phyloP scores from a whole-genome alignment of 208 protist species.

The Phytomonas francai region DNA sequence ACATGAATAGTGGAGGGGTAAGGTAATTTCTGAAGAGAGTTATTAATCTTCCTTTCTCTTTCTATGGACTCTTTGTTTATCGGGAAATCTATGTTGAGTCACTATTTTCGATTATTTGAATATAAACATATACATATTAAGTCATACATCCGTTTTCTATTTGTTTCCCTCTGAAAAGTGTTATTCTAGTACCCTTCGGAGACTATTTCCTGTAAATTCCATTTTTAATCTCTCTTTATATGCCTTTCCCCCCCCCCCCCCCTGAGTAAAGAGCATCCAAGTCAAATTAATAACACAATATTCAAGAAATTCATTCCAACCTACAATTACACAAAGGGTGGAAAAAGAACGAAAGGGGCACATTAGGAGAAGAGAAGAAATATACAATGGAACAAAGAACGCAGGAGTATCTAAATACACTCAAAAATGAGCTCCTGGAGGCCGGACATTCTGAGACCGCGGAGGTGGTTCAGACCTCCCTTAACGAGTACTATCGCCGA shows the following conservation, averaged over 20 bases:
- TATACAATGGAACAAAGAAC: conserved; percentile 26
- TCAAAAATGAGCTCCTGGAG: conserved; percentile 27
- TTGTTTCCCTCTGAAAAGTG: background rate
- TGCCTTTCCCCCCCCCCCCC: too few species aligned
- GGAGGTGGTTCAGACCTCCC: conserved; percentile 24
- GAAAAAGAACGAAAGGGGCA: background rate
- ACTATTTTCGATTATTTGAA: conserved; percentile 2
- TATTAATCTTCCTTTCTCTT: background rate
- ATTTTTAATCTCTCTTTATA: background rate
- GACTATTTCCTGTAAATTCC: background rate
- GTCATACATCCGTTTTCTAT: conserved; percentile 1
- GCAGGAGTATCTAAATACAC: conserved; percentile 31
- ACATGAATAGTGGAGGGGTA: background rate
- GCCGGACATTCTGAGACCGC: conserved; percentile 28
- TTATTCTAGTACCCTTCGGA: background rate
- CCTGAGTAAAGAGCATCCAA: background rate
- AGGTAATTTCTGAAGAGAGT: background rate
- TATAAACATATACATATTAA: background rate
- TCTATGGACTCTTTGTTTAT: background rate
- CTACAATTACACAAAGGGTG: conserved; percentile 1
- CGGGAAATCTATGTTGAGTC: background rate
- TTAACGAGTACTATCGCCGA: conserved; percentile 28
- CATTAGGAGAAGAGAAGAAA: conserved; percentile 2
- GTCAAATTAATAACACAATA: conserved; percentile 3
- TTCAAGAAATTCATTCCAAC: conserved; percentile 1